These are phyloP conservation scores for Neodidymelliopsis sp. DNA, from an alignment of 2,329 filamentous ascomycete genomes.

Conservation along the genomic window DNA sequence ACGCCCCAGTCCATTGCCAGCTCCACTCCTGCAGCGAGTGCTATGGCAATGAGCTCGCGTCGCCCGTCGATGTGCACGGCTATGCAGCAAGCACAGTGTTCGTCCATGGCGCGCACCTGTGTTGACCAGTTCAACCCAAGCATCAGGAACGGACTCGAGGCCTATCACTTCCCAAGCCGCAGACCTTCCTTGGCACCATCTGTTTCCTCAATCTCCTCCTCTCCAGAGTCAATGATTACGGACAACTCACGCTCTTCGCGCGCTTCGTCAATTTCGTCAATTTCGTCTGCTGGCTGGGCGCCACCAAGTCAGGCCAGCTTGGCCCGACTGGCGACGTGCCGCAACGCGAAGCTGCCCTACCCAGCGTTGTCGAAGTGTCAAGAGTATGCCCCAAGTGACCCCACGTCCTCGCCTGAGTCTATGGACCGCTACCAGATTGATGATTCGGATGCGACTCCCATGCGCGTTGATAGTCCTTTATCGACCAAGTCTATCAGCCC, in stretches of 20 bases:
- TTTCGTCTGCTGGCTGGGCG: slow-evolving; percentile 61
- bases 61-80: slow-evolving; percentile 66
- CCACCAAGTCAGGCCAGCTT: slow-evolving; percentile 58
- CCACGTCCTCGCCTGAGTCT: slow-evolving; percentile 48
- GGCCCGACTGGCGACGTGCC: slow-evolving; percentile 61
- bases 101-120: slow-evolving; percentile 62
- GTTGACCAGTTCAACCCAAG: slow-evolving; percentile 59
- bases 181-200: slow-evolving; percentile 59
- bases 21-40: slow-evolving; percentile 69
- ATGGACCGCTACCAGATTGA: slow-evolving; percentile 61
- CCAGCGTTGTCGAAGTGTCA: slow-evolving; percentile 48
- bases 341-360: slow-evolving; percentile 56
- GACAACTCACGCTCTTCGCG: slow-evolving; percentile 65
- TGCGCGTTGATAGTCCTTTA: slow-evolving; percentile 38
- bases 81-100: slow-evolving; percentile 65
- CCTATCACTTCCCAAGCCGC: slow-evolving; percentile 55
- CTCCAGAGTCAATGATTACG: slow-evolving; percentile 70
- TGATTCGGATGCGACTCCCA: slow-evolving; percentile 42
- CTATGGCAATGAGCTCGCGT: slow-evolving; percentile 55
- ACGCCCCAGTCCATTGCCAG: slow-evolving; percentile 64
- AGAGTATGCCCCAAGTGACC: slow-evolving; percentile 45
- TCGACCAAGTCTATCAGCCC: slow-evolving; percentile 23
- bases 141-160: slow-evolving; percentile 52
- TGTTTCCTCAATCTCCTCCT: slow-evolving; percentile 60
- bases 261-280: slow-evolving; percentile 62